A percentile compares a stretch with the other conserved stretches of the same genome.
Evolutionary conservation across 495 filamentous ascomycete species (phyloP).

Genomic region (Staphylotrichum longicolle): DNA sequence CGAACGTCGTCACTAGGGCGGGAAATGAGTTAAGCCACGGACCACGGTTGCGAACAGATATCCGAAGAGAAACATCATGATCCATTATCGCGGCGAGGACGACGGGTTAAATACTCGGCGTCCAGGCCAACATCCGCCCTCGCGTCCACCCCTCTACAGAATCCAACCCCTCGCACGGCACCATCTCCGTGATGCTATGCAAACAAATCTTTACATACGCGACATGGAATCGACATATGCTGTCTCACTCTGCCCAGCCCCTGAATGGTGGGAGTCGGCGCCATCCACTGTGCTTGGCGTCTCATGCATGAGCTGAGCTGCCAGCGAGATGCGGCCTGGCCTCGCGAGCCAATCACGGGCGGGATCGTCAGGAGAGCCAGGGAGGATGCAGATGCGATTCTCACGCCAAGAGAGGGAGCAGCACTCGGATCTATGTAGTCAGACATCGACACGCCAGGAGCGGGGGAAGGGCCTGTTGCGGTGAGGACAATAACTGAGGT

Average conservation of each 20-base stretch:
- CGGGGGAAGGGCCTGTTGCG: background rate
- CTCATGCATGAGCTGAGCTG: conserved; percentile 14
- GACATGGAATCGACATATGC: background rate
- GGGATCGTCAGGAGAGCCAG: background rate
- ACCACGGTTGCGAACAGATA: too few species aligned
- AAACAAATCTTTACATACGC: too few species aligned
- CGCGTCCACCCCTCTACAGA: too few species aligned
- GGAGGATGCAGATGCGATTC: background rate
- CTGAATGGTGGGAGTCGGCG: background rate
- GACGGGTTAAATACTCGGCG: too few species aligned
- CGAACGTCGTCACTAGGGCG: too few species aligned
- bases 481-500: background rate
- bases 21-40: too few species aligned
- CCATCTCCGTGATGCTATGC: too few species aligned
- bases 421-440: conserved; percentile 8
- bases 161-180: too few species aligned
- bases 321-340: background rate
- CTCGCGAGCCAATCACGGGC: background rate
- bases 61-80: too few species aligned
- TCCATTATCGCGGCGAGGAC: too few species aligned
- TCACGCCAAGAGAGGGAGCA: background rate
- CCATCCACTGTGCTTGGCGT: background rate
- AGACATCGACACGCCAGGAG: too few species aligned
- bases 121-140: too few species aligned
- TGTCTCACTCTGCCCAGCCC: background rate